Evolutionary conservation across 768 basidiomycete genomes (phyloP), one percentile per base, ranked within the genome.

Genomic region (Suillus subalutaceus): DNA sequence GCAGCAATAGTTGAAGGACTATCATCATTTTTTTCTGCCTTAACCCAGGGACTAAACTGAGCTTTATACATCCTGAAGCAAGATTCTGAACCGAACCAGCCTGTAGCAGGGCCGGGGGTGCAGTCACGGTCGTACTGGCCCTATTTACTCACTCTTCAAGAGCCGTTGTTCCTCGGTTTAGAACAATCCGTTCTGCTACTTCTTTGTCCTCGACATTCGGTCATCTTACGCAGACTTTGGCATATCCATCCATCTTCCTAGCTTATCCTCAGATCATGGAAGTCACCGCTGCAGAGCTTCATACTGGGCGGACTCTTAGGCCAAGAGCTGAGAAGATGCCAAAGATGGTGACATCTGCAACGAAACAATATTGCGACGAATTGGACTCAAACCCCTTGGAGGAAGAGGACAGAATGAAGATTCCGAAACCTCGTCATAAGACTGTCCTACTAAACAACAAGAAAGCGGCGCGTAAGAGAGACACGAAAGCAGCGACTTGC

Each of bases 321-420:
- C 41, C 67, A 1, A 64, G 62, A 55, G n/a, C 23, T n/a, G 55
- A 12, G 50, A 66, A 63, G 55, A 10, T 5, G 16, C 26, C n/a
- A 15, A 35, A 38, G 40, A 44, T 6, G 20, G 18, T 37, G 6
- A 32, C 53, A 10, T 32, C 18, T 26, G 32, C 43, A 46, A 13
- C 32, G 32, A 67, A 58, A 26, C 6, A 26, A 30, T 23, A 52
- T 37, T 2, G 37, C 56, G 62, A 65, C 44, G 61, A 68, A 32
- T 69, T 69, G 10, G 68, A 73, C 18, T 66, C 67, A 7, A 72
- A 72, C 13, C 66, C 66, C 8, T 52, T 73, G 52, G 66, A 67
- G 53, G 68, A 67, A 32, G 64, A 69, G 16, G 57, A 32, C 9
- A 44, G 52, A 38, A 40, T 38, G 59, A 44, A 35, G 56, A 58